Evolutionary conservation across 257 asterid genomes (phyloP), one percentile per base, ranked within the genome.

Genomic region (Fraxinus quadrangulata): DNA sequence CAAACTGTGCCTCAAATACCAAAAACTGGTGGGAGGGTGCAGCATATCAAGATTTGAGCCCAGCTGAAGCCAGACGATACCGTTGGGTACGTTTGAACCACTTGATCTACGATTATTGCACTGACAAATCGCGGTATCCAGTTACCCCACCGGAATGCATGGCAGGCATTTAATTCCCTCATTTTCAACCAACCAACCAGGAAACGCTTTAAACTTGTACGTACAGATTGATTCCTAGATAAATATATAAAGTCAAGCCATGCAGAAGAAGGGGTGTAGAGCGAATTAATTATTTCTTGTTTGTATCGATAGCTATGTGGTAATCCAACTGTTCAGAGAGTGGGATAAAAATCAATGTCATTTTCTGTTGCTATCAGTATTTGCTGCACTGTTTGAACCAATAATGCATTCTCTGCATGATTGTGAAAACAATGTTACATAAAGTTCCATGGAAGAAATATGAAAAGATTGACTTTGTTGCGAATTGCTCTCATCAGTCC

Each of bases 11-110:
- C 23, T 73, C 94, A 0, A 91, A 78, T 81, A 82, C 86, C 0
- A 75, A 39, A 31, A 92, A 94, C 66, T 94, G 97, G 97, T 94
- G 98, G 97, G 98, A 94, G 82, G 93, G 89, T 11, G 78, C 90
- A 9, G 75, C 85, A 1, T 88, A 89, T 79, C 89, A 83, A 13
- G 85, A 88, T 7, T 81, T 94, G 5, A 94, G 77, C 86, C 86
- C 94, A 0, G 79, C 34, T 0, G 88, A 87, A 63, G 94, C 89
- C 0, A 81, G 90, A 71, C 82, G 78, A 33, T 94, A 94, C 84
- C 88, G 87, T 0, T 94, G 98, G 98, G 97, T 92, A 71, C 89
- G 96, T 13, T 37, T 74, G 73, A 87, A 87, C 75, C 97, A 92
- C 71, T 80, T 92, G 96, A 86, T 88, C 13, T 92, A 94, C 65